A percentile compares a stretch with the other conserved stretches of the same genome.
These are phyloP conservation scores for Puccinia sorghi DNA, from an alignment of 1,284 basidiomycete species.

Conservation along the genomic window DNA sequence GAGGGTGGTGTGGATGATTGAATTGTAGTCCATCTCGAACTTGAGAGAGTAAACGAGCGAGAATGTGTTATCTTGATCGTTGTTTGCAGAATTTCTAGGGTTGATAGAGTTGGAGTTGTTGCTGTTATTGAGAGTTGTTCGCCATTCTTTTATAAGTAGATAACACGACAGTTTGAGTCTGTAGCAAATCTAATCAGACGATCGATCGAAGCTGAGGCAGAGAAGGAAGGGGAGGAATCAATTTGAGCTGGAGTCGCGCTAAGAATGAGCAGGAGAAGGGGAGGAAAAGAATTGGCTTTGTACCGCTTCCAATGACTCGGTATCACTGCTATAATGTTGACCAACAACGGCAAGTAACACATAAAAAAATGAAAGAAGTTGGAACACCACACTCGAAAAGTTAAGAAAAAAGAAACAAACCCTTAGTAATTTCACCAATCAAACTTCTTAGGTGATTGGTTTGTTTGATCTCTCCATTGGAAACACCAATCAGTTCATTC, in stretches of 20 bases:
- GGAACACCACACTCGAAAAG: not conserved
- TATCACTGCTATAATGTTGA: constrained; percentile 68
- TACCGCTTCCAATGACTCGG: constrained; percentile 83
- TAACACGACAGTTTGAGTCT: constrained; percentile 64
- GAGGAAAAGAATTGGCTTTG: constrained; percentile 78
- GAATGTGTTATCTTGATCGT: constrained; percentile 30
- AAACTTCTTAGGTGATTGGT: constrained; percentile 86
- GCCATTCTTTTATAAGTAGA: constrained; percentile 75
- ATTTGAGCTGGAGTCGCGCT: constrained; percentile 69
- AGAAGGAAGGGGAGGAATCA: constrained; percentile 63
- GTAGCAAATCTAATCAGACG: constrained; percentile 70
- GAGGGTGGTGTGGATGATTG: constrained; percentile 78
- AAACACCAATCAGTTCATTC: constrained; percentile 75
- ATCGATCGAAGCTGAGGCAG: constrained; percentile 67
- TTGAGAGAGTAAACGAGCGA: constrained; percentile 70
- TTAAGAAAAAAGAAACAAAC: constrained; percentile 60
- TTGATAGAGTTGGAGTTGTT: not conserved
- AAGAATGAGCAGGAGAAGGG: constrained; percentile 74
- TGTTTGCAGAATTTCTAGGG: not conserved
- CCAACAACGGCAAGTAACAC: not conserved
- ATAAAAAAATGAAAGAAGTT: not conserved
- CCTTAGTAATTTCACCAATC: constrained; percentile 84
- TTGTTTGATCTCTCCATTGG: constrained; percentile 82
- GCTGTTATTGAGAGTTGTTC: constrained; percentile 69
- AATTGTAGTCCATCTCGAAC: constrained; percentile 74